Conservation (phyloP, 169 alveolate species). For the Eimeria brunetti region DNA sequence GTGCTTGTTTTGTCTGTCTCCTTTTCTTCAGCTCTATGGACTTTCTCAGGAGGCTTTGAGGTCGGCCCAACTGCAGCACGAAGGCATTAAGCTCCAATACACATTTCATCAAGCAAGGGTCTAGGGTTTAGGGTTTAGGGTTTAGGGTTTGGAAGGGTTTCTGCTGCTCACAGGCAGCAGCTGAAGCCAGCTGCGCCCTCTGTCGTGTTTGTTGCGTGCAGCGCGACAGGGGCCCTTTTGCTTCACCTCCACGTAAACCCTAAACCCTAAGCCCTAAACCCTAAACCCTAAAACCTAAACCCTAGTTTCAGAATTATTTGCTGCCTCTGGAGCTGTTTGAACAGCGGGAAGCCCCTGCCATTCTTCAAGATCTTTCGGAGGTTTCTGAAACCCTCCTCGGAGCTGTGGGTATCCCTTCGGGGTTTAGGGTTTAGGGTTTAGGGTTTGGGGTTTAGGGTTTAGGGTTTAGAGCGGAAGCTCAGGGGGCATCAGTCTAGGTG, state of each 20-base stretch:
- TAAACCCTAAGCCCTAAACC: slow-evolving; percentile 10
- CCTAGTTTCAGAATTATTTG: background rate
- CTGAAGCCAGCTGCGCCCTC: background rate
- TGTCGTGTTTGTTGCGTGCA: slow-evolving; percentile 7
- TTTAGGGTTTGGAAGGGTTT: background rate
- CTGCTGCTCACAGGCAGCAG: too few species aligned
- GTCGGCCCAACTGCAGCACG: background rate
- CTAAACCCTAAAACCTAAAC: slow-evolving; percentile 20
- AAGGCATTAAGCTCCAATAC: background rate
- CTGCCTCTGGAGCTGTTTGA: slow-evolving; percentile 2
- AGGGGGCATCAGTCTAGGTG: background rate
- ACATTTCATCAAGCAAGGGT: background rate
- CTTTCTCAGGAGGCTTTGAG: slow-evolving; percentile 25
- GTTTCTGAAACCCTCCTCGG: slow-evolving; percentile 28
- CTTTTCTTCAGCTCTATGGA: slow-evolving; percentile 1
- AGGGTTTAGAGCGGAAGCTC: background rate
- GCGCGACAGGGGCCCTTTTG: slow-evolving; percentile 50
- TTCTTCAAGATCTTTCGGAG: slow-evolving; percentile 8
- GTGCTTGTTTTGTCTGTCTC: background rate
- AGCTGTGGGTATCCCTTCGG: slow-evolving; percentile 1
- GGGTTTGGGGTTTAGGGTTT: slow-evolving; percentile 1
- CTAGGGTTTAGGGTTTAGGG: background rate
- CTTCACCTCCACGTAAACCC: slow-evolving; percentile 29
- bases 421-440: slow-evolving; percentile 33
- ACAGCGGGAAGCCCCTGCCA: slow-evolving; percentile 14